Evolutionary conservation across 306 rosid genomes (phyloP), one percentile per base, ranked within the genome.

Genomic region (cucumber (Cucumis sativus)): DNA sequence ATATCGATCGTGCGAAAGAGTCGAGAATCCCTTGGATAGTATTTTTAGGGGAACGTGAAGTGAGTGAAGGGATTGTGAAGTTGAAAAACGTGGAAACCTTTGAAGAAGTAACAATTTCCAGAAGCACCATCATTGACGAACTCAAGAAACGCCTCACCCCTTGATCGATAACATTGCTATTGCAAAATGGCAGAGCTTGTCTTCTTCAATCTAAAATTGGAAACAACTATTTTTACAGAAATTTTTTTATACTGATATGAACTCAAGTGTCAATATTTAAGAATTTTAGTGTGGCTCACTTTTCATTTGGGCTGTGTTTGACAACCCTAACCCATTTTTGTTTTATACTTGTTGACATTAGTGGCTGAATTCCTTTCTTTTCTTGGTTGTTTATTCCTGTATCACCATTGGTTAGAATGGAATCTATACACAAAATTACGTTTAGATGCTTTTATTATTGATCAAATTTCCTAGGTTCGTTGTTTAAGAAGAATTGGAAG

Each of bases 21-120:
- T 89, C 93, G 35, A 84, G 83, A 79, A 90, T 95, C 57, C 97
- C 97, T n/a, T 92, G 91, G 95, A 92, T 95, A 89, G 77, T 95
- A 57, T 72, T 92, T 25, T 88, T 86, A 60, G 96, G 96, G 13
- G 97, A 95, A 68, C 89, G 86, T 40, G 93, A 90, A 82, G 25
- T 82, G 86, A 88, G 75, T 6, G 94, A 87, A 80, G 95, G 93
- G 70, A 74, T 84, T 16, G 91, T 92, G 72, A 87, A 64, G 71
- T 78, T 92, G 58, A 95, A 92, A 78, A 80, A 87, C 30, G 70
- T 89, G 4, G 91, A 83, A 40, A 80, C 87, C 14, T 66, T 41
- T 14, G 79, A 76, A 54, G 92, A 87, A 40, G 82, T 65, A 17
- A 79, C 71, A 66, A 77, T 89, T 73, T 78, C 82, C 4, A 81